These are phyloP conservation scores for Lachancea dasiensis DNA, from an alignment of 805 yeast genomes.

Conservation along the genomic window DNA sequence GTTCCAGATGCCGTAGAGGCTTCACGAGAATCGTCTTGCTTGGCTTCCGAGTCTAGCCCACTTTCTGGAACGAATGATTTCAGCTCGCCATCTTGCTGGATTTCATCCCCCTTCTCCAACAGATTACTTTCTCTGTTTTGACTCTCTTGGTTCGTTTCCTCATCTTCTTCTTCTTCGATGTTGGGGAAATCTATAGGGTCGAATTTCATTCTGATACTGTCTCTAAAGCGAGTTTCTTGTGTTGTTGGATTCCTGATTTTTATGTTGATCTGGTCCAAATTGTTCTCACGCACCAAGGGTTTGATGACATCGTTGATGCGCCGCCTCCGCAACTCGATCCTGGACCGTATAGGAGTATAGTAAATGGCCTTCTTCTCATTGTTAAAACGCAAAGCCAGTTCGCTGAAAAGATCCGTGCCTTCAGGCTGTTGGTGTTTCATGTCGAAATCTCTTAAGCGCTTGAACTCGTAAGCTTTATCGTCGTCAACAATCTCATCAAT, in stretches of 20 bases:
- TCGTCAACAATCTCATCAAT: slow-evolving; percentile 36
- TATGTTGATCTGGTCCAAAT: slow-evolving; percentile 50
- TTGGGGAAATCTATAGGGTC: slow-evolving; percentile 62
- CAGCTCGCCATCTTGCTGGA: too few species aligned
- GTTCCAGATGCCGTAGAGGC: too few species aligned
- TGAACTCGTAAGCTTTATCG: slow-evolving; percentile 49
- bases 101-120: too few species aligned
- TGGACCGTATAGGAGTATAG: slow-evolving; percentile 73
- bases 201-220: slow-evolving; percentile 50
- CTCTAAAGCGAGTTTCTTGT: slow-evolving; percentile 51
- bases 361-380: slow-evolving; percentile 52
- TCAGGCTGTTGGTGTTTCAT: slow-evolving; percentile 43
- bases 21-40: too few species aligned
- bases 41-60: too few species aligned
- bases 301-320: slow-evolving; percentile 48
- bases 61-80: too few species aligned
- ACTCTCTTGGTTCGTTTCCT: neutral
- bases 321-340: slow-evolving; percentile 77
- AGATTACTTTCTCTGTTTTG: too few species aligned
- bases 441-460: slow-evolving; percentile 74
- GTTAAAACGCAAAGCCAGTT: slow-evolving; percentile 60
- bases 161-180: slow-evolving; percentile 27
- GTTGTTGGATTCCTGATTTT: slow-evolving; percentile 59
- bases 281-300: slow-evolving; percentile 44
- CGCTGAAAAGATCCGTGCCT: slow-evolving; percentile 35